Evolutionary conservation across 257 asterid genomes (phyloP).

Genomic region (Jacaranda copaia): DNA sequence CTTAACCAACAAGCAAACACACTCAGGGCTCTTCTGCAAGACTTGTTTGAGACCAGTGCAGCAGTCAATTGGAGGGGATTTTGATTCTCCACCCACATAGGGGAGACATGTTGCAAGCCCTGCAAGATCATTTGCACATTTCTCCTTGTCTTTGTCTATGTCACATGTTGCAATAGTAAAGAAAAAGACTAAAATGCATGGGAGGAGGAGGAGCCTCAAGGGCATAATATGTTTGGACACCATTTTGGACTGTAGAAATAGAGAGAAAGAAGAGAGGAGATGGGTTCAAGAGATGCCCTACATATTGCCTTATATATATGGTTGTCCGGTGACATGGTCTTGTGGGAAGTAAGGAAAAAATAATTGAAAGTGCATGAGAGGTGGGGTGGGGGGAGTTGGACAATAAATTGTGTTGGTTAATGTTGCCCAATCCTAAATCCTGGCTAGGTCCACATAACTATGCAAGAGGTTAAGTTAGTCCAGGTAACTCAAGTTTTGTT

Average conservation of each 20-base stretch:
- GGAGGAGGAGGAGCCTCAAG: neutral
- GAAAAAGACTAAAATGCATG: neutral
- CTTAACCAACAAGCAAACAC: slow-evolving; percentile 72
- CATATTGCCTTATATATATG: slow-evolving; percentile 33
- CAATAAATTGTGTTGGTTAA: slow-evolving; percentile 33
- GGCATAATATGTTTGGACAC: neutral
- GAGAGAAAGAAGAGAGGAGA: neutral
- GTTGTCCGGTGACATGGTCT: slow-evolving; percentile 6
- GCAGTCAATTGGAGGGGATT: slow-evolving; percentile 68
- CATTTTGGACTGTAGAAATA: slow-evolving; percentile 16
- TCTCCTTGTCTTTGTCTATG: slow-evolving; percentile 59
- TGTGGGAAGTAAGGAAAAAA: neutral
- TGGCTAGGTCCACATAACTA: slow-evolving; percentile 2
- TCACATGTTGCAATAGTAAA: slow-evolving; percentile 44
- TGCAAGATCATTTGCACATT: slow-evolving; percentile 65
- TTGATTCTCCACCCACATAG: slow-evolving; percentile 65
- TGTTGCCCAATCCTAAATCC: neutral
- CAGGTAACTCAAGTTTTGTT: neutral
- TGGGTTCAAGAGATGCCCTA: neutral
- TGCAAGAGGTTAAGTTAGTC: neutral
- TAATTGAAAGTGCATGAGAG: neutral
- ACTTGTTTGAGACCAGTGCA: slow-evolving; percentile 72
- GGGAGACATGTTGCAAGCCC: slow-evolving; percentile 79
- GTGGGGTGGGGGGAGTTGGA: slow-evolving; percentile 38
- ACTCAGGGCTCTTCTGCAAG: slow-evolving; percentile 58